phyloP scores from a whole-genome alignment of 192 early-diverging fungal species.

The Coemansia javaensis region DNA sequence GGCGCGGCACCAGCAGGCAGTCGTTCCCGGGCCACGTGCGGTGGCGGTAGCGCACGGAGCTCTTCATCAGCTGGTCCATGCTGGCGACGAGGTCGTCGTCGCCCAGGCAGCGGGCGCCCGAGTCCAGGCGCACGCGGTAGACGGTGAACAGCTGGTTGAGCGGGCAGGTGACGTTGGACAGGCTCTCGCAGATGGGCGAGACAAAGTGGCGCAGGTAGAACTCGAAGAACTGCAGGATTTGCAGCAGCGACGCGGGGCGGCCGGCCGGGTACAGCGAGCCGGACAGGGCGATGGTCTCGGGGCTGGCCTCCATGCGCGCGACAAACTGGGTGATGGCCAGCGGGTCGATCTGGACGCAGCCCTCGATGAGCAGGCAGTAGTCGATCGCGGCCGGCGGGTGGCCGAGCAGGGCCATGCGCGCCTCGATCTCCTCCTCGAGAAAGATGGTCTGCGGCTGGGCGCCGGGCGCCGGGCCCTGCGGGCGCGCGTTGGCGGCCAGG shows the following conservation, averaged over 20 bases:
- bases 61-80: conserved; percentile 42
- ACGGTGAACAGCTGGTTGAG: conserved; percentile 46
- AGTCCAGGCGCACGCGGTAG: conserved; percentile 38
- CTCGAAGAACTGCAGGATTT: conserved; percentile 30
- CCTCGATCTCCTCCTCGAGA: conserved; percentile 46
- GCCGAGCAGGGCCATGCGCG: conserved; percentile 26
- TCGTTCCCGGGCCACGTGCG: conserved; percentile 48
- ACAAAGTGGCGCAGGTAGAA: conserved; percentile 48
- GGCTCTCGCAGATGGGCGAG: conserved; percentile 42
- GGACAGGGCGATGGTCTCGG: conserved; percentile 24
- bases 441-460: conserved; percentile 25
- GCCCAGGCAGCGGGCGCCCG: conserved; percentile 34
- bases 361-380: conserved; percentile 34
- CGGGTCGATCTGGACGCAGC: conserved; percentile 36
- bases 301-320: conserved; percentile 33
- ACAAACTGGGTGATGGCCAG: conserved; percentile 47
- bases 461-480: neutral
- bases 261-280: conserved; percentile 40
- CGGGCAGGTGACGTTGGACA: conserved; percentile 26
- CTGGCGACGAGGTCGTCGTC: conserved; percentile 36
- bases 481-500: conserved; percentile 12
- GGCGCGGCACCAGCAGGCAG: conserved; percentile 40
- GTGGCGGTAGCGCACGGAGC: conserved; percentile 35
- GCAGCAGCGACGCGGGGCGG: conserved; percentile 31
- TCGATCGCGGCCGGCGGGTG: conserved; percentile 18